phyloP scores from a whole-genome alignment of 805 yeast genomes.

The Saccharomycopsis fibuligera region DNA sequence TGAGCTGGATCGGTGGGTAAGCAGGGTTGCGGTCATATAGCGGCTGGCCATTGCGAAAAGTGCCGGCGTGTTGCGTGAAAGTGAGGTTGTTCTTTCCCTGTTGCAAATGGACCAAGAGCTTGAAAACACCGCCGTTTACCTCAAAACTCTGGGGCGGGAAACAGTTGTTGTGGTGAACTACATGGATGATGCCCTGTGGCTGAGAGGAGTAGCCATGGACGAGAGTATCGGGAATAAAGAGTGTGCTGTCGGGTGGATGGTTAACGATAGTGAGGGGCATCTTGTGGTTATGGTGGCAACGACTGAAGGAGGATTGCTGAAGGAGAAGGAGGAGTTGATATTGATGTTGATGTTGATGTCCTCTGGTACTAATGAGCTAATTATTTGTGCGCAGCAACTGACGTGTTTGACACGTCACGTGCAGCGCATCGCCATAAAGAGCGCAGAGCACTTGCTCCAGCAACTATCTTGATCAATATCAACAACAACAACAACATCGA shows the following conservation, averaged over 20 bases:
- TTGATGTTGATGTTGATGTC: too few species aligned
- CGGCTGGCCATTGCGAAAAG: slow-evolving; percentile 30
- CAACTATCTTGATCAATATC: too few species aligned
- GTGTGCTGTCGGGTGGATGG: slow-evolving; percentile 24
- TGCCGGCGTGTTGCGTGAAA: slow-evolving; percentile 42
- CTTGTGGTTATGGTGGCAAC: neutral
- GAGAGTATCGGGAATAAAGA: slow-evolving; percentile 43
- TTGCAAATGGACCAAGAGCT: slow-evolving; percentile 63
- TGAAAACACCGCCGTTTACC: slow-evolving; percentile 63
- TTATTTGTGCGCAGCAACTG: too few species aligned
- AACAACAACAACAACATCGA: too few species aligned
- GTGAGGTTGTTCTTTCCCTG: slow-evolving; percentile 59
- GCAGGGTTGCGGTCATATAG: slow-evolving; percentile 6
- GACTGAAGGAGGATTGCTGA: neutral
- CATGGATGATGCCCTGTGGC: slow-evolving; percentile 35
- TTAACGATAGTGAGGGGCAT: slow-evolving; percentile 12
- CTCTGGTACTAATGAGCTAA: too few species aligned
- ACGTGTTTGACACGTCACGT: too few species aligned
- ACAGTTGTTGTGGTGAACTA: slow-evolving; percentile 33
- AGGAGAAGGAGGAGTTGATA: too few species aligned
- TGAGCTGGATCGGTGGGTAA: slow-evolving; percentile 14
- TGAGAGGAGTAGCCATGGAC: slow-evolving; percentile 41
- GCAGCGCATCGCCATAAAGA: too few species aligned
- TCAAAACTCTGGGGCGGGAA: slow-evolving; percentile 72
- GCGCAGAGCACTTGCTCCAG: too few species aligned